Evolutionary conservation across 2,329 filamentous ascomycete species (phyloP).

Genomic region (Phaeoacremonium minimum): DNA sequence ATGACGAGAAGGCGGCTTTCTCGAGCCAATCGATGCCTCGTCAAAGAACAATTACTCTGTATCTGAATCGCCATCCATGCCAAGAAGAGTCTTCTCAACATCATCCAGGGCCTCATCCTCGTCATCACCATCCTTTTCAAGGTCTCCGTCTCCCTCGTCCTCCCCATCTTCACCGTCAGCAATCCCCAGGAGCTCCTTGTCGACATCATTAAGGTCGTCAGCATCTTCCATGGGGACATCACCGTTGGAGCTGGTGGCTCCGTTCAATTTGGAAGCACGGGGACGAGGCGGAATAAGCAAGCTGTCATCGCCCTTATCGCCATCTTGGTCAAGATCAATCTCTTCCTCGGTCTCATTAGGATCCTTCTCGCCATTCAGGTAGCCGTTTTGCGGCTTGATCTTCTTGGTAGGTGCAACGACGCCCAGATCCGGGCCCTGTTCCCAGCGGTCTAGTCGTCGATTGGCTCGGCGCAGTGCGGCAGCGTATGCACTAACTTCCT

Average conservation of each 20-base stretch:
- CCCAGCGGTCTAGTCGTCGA: constrained; percentile 69
- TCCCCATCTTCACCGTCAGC: constrained; percentile 36
- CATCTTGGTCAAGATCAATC: constrained; percentile 22
- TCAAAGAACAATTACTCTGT: too few relatives aligned
- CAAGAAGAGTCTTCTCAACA: constrained; percentile 27
- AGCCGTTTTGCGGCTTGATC: constrained; percentile 15
- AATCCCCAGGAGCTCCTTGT: constrained; percentile 45
- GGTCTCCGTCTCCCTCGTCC: constrained; percentile 32
- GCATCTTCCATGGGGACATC: constrained; percentile 40
- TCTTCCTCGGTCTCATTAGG: constrained; percentile 27
- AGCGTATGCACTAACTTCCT: constrained; percentile 64
- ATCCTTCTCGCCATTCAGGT: constrained; percentile 19
- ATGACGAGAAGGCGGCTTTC: too few relatives aligned
- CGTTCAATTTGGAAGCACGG: constrained; percentile 2
- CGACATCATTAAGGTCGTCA: constrained; percentile 51
- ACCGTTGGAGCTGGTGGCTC: constrained; percentile 24
- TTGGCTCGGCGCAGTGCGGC: constrained; percentile 60
- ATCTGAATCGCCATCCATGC: constrained; percentile 24
- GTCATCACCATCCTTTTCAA: constrained; percentile 23
- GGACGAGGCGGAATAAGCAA: constrained; percentile 2
- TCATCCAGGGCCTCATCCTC: constrained; percentile 44
- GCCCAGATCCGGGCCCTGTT: constrained; percentile 39
- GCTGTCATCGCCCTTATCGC: constrained; percentile 10
- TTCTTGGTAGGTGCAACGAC: constrained; percentile 44
- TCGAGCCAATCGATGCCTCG: too few relatives aligned